phyloP scores from a whole-genome alignment of 768 basidiomycete species.

The Dacryopinax primogenitus region DNA sequence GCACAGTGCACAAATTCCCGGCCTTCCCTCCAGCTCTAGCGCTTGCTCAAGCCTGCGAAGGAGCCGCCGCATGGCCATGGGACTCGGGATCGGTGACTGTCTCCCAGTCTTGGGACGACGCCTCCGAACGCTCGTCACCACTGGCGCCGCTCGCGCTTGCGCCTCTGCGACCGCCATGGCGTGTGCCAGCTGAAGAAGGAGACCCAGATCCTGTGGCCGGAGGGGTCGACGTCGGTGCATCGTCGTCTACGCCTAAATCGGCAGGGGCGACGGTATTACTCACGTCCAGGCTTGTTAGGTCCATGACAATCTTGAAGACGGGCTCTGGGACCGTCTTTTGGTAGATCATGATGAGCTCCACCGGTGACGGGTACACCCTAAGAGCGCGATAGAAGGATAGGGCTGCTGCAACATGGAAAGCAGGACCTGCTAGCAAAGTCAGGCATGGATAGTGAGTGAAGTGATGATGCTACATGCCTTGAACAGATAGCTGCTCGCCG shows the following conservation, averaged over 20 bases:
- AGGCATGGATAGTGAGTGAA: neutral
- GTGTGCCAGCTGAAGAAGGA: neutral
- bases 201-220: slow-evolving; percentile 20
- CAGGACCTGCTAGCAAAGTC: slow-evolving; percentile 45
- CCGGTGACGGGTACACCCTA: slow-evolving; percentile 84
- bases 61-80: slow-evolving; percentile 8
- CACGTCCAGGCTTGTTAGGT: slow-evolving; percentile 80
- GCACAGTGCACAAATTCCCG: slow-evolving; percentile 13
- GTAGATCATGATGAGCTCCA: slow-evolving; percentile 90
- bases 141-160: slow-evolving; percentile 18
- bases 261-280: slow-evolving; percentile 32
- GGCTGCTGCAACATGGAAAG: slow-evolving; percentile 66
- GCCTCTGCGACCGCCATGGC: slow-evolving; percentile 2
- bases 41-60: neutral
- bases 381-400: slow-evolving; percentile 87
- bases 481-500: slow-evolving; percentile 68
- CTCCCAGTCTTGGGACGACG: slow-evolving; percentile 87
- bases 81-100: slow-evolving; percentile 54
- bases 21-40: slow-evolving; percentile 19
- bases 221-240: slow-evolving; percentile 35
- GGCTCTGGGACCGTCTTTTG: slow-evolving; percentile 76
- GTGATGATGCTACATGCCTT: slow-evolving; percentile 42
- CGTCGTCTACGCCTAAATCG: slow-evolving; percentile 34
- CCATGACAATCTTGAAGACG: slow-evolving; percentile 71
- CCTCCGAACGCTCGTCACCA: slow-evolving; percentile 61